Conservation (phyloP, 441 rosid genomes). For the Adansonia rubrostipa region DNA sequence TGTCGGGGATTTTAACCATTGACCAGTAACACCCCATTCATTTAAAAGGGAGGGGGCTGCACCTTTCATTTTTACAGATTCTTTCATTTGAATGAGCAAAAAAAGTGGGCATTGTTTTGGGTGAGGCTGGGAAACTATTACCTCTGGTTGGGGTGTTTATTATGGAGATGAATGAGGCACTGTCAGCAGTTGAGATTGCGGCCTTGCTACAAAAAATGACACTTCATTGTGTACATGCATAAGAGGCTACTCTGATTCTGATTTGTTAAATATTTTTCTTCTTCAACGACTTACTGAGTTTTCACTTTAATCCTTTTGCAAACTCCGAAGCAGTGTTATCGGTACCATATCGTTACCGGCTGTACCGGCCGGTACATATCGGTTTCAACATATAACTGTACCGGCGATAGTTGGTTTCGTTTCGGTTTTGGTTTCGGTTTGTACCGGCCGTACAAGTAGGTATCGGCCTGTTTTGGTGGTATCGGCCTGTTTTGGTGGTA, state of each 20-base stretch:
- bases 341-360: too few species aligned
- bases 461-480: too few species aligned
- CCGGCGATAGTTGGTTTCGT: too few species aligned
- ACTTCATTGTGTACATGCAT: neutral
- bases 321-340: neutral
- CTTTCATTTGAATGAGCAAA: neutral
- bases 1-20: neutral
- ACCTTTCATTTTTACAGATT: conserved; percentile 8
- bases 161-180: neutral
- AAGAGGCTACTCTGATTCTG: neutral
- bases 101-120: conserved; percentile 8
- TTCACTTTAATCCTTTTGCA: neutral
- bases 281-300: neutral
- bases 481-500: too few species aligned
- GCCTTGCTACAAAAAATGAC: neutral
- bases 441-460: too few species aligned
- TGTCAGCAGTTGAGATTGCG: neutral
- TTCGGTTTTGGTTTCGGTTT: too few species aligned
- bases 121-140: conserved; percentile 4
- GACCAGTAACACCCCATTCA: neutral
- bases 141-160: neutral
- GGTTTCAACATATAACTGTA: too few species aligned
- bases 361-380: too few species aligned
- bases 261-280: neutral
- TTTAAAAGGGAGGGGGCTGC: conserved; percentile 1